These are phyloP conservation scores for Podospora didyma DNA, from an alignment of 495 filamentous ascomycete species.

Conservation along the genomic window DNA sequence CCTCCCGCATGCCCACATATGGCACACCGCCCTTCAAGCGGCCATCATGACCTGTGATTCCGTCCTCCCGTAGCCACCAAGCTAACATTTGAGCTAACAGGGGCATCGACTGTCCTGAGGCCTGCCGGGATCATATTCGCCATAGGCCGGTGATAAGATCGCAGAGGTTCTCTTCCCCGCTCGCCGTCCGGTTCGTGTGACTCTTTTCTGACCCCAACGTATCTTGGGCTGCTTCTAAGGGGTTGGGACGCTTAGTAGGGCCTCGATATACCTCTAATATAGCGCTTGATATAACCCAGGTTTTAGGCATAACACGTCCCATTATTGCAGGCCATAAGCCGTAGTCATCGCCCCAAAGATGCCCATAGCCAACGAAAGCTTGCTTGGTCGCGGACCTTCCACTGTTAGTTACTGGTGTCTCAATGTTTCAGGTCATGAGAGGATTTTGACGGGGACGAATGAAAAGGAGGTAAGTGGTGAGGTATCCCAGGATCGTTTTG, in stretches of 20 bases:
- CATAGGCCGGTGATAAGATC: not conserved
- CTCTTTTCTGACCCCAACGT: not conserved
- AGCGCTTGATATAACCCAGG: conserved; percentile 17
- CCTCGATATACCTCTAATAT: conserved; percentile 14
- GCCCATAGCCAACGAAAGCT: not conserved
- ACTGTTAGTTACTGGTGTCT: not conserved
- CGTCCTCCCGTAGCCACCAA: too few species aligned
- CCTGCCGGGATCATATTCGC: not conserved
- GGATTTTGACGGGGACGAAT: not conserved
- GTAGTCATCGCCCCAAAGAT: not conserved
- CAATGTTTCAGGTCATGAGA: not conserved
- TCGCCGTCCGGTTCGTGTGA: not conserved
- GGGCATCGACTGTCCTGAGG: not conserved
- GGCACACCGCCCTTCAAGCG: not conserved
- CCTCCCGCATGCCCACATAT: conserved; percentile 6
- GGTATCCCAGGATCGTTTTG: not conserved
- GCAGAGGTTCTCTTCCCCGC: conserved; percentile 1
- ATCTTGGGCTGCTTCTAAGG: conserved; percentile 1
- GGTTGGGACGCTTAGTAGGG: conserved; percentile 7
- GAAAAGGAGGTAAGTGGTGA: not conserved
- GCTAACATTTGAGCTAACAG: not conserved
- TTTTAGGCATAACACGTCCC: conserved; percentile 16
- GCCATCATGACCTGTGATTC: not conserved
- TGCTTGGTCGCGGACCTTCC: not conserved
- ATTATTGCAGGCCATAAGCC: conserved; percentile 11